A percentile compares a stretch with the other conserved stretches of the same genome.
phyloP scores from a whole-genome alignment of 208 protist species.

The Trypanosomatidae sp. region DNA sequence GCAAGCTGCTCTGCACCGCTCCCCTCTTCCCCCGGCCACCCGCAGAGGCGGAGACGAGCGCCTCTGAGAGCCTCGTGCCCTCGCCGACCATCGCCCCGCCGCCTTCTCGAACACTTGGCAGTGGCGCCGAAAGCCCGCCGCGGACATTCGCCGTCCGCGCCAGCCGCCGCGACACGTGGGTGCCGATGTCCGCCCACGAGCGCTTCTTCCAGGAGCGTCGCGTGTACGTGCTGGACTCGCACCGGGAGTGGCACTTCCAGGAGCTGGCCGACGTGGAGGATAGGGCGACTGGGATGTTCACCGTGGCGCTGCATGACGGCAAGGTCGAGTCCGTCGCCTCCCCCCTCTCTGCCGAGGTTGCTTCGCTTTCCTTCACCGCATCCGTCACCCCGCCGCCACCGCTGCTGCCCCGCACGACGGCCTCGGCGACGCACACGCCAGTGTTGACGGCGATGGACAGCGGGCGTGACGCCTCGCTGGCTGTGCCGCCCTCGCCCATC shows the following conservation, averaged over 20 bases:
- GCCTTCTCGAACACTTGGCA: too few species aligned
- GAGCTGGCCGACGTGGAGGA: slow-evolving; percentile 48
- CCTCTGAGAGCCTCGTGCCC: too few species aligned
- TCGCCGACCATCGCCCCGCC: too few species aligned
- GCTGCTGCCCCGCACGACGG: not conserved
- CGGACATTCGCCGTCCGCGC: too few species aligned
- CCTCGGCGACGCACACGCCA: not conserved
- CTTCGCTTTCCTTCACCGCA: too few species aligned
- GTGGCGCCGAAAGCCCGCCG: too few species aligned
- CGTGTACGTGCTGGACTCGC: slow-evolving; percentile 67
- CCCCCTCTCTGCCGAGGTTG: too few species aligned
- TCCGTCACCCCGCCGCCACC: not conserved
- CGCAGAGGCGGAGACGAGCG: too few species aligned
- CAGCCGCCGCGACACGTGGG: not conserved
- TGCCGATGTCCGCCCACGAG: slow-evolving; percentile 44
- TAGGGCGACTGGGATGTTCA: slow-evolving; percentile 44
- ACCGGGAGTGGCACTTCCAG: slow-evolving; percentile 69
- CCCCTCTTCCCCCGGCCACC: slow-evolving; percentile 23
- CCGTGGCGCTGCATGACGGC: slow-evolving; percentile 43
- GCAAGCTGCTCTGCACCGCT: slow-evolving; percentile 49
- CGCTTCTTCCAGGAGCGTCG: slow-evolving; percentile 57
- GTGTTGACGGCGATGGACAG: not conserved
- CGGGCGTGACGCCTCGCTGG: not conserved
- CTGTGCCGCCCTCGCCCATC: not conserved
- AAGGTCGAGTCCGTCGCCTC: not conserved